Conservation (phyloP, 768 basidiomycete species). For the Exsudoporus frostii region DNA sequence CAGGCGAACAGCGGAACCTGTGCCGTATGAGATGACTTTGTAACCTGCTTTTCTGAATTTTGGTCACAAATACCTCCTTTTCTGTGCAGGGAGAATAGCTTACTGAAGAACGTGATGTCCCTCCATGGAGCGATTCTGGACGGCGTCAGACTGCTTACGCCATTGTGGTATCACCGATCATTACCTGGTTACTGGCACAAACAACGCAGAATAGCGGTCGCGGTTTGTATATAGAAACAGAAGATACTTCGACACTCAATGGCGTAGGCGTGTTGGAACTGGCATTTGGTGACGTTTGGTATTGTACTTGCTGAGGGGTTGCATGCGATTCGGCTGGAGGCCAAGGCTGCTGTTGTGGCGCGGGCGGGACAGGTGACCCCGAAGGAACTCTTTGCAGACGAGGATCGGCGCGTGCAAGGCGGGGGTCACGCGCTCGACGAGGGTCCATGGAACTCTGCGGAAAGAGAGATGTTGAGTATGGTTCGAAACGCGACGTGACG, state of each 20-base stretch:
- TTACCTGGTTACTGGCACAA: conserved; percentile 97
- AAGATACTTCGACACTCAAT: conserved; percentile 6
- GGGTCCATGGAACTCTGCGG: conserved; percentile 60
- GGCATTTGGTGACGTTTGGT: conserved; percentile 13
- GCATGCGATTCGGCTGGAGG: conserved; percentile 12
- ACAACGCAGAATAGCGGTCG: conserved; percentile 94
- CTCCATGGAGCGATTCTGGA: conserved; percentile 96
- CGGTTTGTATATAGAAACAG: conserved; percentile 46
- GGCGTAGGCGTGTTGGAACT: neutral
- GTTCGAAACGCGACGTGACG: conserved; percentile 8
- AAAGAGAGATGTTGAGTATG: conserved; percentile 11
- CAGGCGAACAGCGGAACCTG: conserved; percentile 93
- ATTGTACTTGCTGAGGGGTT: conserved; percentile 16
- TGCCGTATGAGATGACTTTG: conserved; percentile 90
- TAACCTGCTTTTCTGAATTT: conserved; percentile 82
- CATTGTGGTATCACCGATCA: neutral
- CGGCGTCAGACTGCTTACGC: conserved; percentile 13
- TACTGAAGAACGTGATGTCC: conserved; percentile 88
- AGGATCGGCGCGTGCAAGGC: conserved; percentile 68
- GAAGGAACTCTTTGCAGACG: conserved; percentile 53
- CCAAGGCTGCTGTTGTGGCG: conserved; percentile 27
- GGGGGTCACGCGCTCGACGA: conserved; percentile 75
- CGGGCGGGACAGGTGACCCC: conserved; percentile 33
- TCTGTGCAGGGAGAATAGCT: conserved; percentile 33
- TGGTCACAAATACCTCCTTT: conserved; percentile 4